Conservation (phyloP, 352 stramenopile genomes). For the Globisporangium paddicum region DNA sequence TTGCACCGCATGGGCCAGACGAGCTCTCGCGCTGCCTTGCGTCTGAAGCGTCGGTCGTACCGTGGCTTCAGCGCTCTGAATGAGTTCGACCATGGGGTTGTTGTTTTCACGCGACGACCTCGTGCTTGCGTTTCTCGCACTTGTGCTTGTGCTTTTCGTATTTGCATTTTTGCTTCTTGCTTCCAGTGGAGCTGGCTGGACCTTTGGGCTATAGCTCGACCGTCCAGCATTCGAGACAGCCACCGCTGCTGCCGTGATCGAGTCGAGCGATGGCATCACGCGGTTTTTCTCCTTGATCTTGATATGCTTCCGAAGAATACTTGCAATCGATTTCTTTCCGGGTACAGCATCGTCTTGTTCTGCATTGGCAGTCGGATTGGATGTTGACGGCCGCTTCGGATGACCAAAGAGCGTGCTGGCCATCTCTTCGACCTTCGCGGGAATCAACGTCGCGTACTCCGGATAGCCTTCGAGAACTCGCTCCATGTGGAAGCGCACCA, state of each 20-base stretch:
- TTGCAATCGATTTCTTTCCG: conserved; percentile 40
- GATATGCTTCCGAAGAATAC: conserved; percentile 45
- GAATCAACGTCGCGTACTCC: conserved; percentile 32
- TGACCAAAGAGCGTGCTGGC: conserved; percentile 25
- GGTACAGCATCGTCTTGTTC: background rate
- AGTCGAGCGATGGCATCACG: conserved; percentile 19
- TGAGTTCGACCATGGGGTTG: background rate
- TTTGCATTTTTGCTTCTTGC: background rate
- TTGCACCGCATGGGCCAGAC: conserved; percentile 6
- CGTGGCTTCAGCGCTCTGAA: background rate
- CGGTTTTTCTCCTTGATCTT: conserved; percentile 29
- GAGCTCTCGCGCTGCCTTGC: background rate
- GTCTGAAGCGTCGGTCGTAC: background rate
- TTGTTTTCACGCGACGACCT: too few relatives aligned
- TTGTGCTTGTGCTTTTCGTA: too few relatives aligned
- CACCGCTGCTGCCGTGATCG: background rate
- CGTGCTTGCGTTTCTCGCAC: too few relatives aligned
- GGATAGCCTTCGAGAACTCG: conserved; percentile 54
- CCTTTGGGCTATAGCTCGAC: background rate
- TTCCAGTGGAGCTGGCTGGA: background rate
- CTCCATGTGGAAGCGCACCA: conserved; percentile 48
- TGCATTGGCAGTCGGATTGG: background rate
- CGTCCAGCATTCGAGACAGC: background rate
- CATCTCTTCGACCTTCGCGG: conserved; percentile 44
- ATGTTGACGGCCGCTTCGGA: background rate